Base-by-base conservation (phyloP, 345 rosid genomes). In the Gynandropsis gynandra region DNA sequence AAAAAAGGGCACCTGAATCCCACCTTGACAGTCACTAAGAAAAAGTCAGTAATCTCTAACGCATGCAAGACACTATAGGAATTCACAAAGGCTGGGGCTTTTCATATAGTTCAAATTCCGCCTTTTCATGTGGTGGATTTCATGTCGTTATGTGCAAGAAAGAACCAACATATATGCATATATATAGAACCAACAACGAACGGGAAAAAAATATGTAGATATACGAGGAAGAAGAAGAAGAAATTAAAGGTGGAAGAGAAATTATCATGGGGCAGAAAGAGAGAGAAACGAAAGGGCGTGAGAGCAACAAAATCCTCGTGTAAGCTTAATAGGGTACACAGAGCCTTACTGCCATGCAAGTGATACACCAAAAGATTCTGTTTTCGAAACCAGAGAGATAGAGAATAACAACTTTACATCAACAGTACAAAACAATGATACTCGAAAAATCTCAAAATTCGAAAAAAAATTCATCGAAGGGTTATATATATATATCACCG, bases 311-410 rank as follows among this genome's bases (percentile, higher is more conserved):
- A 55, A 72, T 66, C 69, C 78, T 69, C 79, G 89, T 79, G 87
- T 58, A 70, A 76, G 82, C 73, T 71, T 72, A 66, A 62, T 37
- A 68, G 70, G 71, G 54, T 43, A 68, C 74, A 72, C 52, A 63
- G 60, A 74, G 68, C 63, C 66, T 71, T 47, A 56, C 71, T 67
- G 76, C 84, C 87, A 83, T 83, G 93, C 85, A 78, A 62, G 62
- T 56, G 44, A 61, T 54, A 24, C 57, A 59, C 65, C 67, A 19
- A 47, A 52, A 54, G 65, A 47, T 50, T 44, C 59, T 19, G 54
- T 51, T 61, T 65, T 31, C 57, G 29, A 50, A 34, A 50, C 42
- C 61, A 57, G 33, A 54, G 51, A 24, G 29, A 24, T 5, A 2
- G 29, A 67, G 63, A 43, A 48, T n/a, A n/a, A n/a, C n/a, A 45